A percentile compares a stretch with the other conserved stretches of the same genome.
Evolutionary conservation across 1,284 basidiomycete genomes (phyloP).

Genomic region (Apiotrichum brassicae): DNA sequence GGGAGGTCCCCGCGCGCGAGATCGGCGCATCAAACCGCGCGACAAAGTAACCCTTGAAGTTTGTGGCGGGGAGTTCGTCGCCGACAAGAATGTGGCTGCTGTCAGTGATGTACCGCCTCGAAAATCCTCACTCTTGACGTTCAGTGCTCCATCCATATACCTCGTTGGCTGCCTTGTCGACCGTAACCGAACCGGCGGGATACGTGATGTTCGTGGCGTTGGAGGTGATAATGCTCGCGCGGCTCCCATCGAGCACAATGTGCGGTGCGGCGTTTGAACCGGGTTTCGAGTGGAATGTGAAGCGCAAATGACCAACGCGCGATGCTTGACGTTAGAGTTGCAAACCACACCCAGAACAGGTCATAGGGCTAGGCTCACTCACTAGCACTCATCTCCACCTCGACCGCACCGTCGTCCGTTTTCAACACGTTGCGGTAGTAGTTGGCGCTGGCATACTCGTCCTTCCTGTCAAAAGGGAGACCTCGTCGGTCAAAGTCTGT

Average conservation of each 20-base stretch:
- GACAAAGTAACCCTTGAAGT: conserved; percentile 66
- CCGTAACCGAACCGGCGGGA: conserved; percentile 56
- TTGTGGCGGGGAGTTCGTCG: conserved; percentile 49
- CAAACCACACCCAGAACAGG: background rate
- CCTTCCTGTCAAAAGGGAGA: conserved; percentile 55
- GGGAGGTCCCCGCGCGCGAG: conserved; percentile 51
- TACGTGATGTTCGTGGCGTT: conserved; percentile 53
- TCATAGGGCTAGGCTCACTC: conserved; percentile 30
- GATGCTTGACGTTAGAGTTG: conserved; percentile 52
- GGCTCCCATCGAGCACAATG: conserved; percentile 63
- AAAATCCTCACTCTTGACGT: conserved; percentile 61
- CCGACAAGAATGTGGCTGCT: conserved; percentile 38
- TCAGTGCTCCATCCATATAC: conserved; percentile 66
- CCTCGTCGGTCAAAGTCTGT: conserved; percentile 58
- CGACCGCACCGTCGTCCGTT: conserved; percentile 53
- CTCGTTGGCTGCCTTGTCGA: conserved; percentile 53
- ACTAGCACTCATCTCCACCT: conserved; percentile 67
- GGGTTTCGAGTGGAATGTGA: conserved; percentile 57
- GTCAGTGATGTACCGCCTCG: conserved; percentile 42
- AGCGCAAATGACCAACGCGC: conserved; percentile 67
- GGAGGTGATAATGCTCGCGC: conserved; percentile 58
- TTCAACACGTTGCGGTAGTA: conserved; percentile 63
- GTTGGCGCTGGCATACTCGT: conserved; percentile 59
- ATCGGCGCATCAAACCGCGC: conserved; percentile 60
- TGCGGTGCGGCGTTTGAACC: conserved; percentile 51